Base-by-base conservation (phyloP, 2,329 filamentous ascomycete genomes). In the Chaetothyriales sp. region DNA sequence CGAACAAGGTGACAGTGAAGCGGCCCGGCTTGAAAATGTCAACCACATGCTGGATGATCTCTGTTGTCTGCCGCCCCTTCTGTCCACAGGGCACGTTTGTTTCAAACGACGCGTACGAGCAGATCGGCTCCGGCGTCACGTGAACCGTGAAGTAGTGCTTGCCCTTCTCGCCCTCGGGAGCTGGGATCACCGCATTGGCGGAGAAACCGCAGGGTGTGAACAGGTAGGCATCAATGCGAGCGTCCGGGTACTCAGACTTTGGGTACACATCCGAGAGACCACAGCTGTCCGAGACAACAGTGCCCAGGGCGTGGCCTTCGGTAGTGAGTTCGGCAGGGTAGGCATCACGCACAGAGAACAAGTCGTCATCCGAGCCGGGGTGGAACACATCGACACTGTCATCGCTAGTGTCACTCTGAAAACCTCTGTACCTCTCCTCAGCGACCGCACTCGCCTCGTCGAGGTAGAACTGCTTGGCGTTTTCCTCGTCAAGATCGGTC, bases 111-210 rank as follows among this genome's bases (percentile, higher is more conserved):
- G 92, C 92, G 66, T 94, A 98, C 4, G 89, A 95, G 73, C 90
- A 98, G 62, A 95, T 81, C 12, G 90, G 87, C 74, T 98, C 92
- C 0, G 92, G 92, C 0, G 92, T 98, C 58, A 98, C 92, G 64
- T 98, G 92, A 20, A 98, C 92, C 1, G 90, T 98, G 70, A 95
- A 98, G 72, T 98, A 98, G 70, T 96, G 88, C 43, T 79, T 83
- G 3, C 77, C 71, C 53, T 68, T 72, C 32, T 70, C 63, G 53
- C 73, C 71, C 12, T 77, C 71, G 0, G 86, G 81, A 47, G 87
- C 82, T 5, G 92, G 92, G 43, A 98, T 79, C 18, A 98, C 89
- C 49, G 88, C 92, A 63, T 98, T 98, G 66, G 92, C 92, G 5
- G 89, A 95, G 70, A 95, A 98, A 52, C 92, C 92, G 63, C 92